phyloP scores from a whole-genome alignment of 2,329 filamentous ascomycete species.

The Hymenoscyphus occultus region DNA sequence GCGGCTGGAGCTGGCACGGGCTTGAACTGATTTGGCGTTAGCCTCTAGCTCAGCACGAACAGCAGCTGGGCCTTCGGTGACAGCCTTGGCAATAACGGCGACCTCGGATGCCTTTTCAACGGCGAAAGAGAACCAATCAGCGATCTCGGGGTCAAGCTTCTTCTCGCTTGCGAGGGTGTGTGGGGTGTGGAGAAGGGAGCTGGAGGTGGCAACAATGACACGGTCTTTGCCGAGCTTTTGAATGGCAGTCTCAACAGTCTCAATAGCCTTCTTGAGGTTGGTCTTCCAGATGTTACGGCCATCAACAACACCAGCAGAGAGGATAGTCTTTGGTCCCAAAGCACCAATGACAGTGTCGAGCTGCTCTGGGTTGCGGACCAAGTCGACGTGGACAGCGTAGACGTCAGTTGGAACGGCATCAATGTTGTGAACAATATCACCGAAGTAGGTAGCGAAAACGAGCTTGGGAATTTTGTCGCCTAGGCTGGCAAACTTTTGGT shows the following conservation, averaged over 20 bases:
- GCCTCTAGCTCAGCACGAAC: conserved; percentile 89
- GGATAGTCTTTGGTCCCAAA: conserved; percentile 82
- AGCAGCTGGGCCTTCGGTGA: conserved; percentile 84
- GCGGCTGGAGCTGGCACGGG: conserved; percentile 85
- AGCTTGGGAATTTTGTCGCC: conserved; percentile 82
- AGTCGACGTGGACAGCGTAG: conserved; percentile 88
- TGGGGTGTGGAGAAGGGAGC: conserved; percentile 95
- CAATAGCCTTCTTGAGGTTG: conserved; percentile 94
- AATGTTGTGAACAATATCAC: conserved; percentile 98
- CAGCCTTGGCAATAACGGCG: conserved; percentile 91
- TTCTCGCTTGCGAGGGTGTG: conserved; percentile 98
- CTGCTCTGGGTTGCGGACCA: conserved; percentile 98
- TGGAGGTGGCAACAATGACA: conserved; percentile 94
- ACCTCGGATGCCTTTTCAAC: conserved; percentile 91
- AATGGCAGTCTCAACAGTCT: conserved; percentile 82
- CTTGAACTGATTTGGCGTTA: conserved; percentile 90
- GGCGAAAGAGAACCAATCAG: conserved; percentile 98
- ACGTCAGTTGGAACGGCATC: conserved; percentile 78
- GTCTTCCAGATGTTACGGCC: conserved; percentile 99
- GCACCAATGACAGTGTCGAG: conserved; percentile 79
- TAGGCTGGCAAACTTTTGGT: conserved; percentile 78
- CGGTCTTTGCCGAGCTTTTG: conserved; percentile 97
- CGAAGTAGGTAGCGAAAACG: conserved; percentile 95
- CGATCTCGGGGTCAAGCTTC: conserved; percentile 90
- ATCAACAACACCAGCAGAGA: conserved; percentile 95